Evolutionary conservation across 2,329 filamentous ascomycete species (phyloP).

Genomic region (Fusarium annulatum): DNA sequence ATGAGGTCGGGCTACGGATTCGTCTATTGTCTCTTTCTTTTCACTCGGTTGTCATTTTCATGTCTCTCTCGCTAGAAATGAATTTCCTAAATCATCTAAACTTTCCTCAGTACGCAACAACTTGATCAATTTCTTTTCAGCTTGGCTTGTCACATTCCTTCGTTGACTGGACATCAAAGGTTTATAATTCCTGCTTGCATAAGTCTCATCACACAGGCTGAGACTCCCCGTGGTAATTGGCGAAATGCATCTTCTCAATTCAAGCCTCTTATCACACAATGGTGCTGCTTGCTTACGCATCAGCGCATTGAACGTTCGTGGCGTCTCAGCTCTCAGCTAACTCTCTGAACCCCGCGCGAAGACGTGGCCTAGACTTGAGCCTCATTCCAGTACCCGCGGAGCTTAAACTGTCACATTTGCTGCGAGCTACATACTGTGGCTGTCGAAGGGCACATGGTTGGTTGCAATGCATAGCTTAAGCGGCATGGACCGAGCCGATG

Average conservation of each 20-base stretch:
- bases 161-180: background rate
- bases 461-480: background rate
- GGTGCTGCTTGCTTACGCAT: background rate
- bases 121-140: background rate
- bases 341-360: background rate
- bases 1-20: no score
- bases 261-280: conserved; percentile 7
- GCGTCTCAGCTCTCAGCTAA: background rate
- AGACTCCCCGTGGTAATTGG: background rate
- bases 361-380: background rate
- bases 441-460: background rate
- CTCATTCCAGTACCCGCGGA: background rate
- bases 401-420: background rate
- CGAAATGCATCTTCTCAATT: background rate
- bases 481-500: background rate
- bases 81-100: background rate
- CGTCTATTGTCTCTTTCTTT: fast-evolving
- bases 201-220: background rate
- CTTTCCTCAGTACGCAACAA: background rate
- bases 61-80: background rate
- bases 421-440: background rate
- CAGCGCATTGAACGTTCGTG: background rate
- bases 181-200: background rate
- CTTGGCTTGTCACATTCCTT: conserved; percentile 5
- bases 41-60: fast-evolving